Base-by-base conservation (phyloP, 2,329 filamentous ascomycete species). In the Colletotrichum tropicale region DNA sequence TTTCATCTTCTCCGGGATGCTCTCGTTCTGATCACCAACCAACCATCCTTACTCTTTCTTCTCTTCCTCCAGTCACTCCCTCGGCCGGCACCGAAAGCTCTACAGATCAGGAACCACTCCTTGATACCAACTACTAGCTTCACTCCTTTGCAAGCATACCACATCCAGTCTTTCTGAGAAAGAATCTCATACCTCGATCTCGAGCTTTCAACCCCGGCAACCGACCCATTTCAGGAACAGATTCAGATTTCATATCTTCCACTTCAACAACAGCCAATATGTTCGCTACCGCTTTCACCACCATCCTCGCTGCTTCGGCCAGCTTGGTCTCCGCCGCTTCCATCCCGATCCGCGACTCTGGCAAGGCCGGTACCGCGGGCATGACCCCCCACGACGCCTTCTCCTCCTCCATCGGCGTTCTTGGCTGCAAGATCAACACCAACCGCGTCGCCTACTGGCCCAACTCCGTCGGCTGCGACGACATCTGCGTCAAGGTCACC, bases 371-470 rank as follows among this genome's bases (percentile, higher is more conserved):
- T 77, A 80, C 81, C 71, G 82, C 81, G 76, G 81, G 80, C 77
- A 83, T 87, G 74, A 92, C 90, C 7, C 90, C 91, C 36, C 91
- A 92, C 81, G 88, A 88, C 77, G 83, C 85, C 79, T 92, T 87
- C 85, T 90, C 88, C 3, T 91, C 89, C 18, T 91, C 89, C 6
- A 82, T 91, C 76, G 91, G 91, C 62, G 90, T 91, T 6, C 83
- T 91, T 8, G 91, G 91, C 66, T 92, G 91, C 87, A 89, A 91
- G 82, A 87, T 92, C 82, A 82, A 92, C 84, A 91, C 87, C 76
- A 88, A 92, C 85, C 89, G 90, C 56, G 87, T 92, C 52, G 91
- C 91, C 76, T 92, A 92, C 87, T 92, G 89, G 89, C 91, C 91
- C 8, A 80, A 80, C 28, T 80, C 85, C 6, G 85, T 90, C 64